Conservation (phyloP, 306 rosid genomes). For the Trifolium repens region DNA sequence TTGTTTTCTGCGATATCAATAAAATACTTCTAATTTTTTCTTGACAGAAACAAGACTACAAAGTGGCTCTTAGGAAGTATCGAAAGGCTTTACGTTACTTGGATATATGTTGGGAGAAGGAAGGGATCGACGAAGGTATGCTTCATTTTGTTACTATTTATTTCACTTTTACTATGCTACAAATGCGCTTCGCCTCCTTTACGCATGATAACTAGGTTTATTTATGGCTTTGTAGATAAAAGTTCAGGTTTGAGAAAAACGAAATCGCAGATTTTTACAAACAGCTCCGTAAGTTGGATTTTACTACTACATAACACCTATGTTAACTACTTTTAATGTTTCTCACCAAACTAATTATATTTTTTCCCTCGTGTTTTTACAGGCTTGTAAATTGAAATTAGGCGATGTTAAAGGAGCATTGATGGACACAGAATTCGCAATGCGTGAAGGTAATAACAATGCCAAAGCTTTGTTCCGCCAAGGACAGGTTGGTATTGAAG, state of each 20-base stretch:
- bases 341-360: background rate
- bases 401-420: conserved; percentile 92
- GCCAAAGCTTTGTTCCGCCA: conserved; percentile 95
- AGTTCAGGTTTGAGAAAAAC: conserved; percentile 76
- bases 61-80: conserved; percentile 84
- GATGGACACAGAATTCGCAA: conserved; percentile 89
- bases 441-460: conserved; percentile 87
- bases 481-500: conserved; percentile 81
- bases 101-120: conserved; percentile 96
- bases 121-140: conserved; percentile 83
- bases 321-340: background rate
- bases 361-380: background rate
- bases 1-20: conserved; percentile 4
- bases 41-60: conserved; percentile 77
- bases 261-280: conserved; percentile 89
- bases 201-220: conserved; percentile 6
- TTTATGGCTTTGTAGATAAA: conserved; percentile 61
- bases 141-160: background rate
- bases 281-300: conserved; percentile 81
- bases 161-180: conserved; percentile 27
- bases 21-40: conserved; percentile 10
- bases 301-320: background rate
- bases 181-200: conserved; percentile 5
- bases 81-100: conserved; percentile 80
- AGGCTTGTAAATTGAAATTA: conserved; percentile 93